A percentile compares a stretch with the other conserved stretches of the same genome.
Evolutionary conservation across 352 stramenopile genomes (phyloP).

Genomic region (Globisporangium mamillatum): DNA sequence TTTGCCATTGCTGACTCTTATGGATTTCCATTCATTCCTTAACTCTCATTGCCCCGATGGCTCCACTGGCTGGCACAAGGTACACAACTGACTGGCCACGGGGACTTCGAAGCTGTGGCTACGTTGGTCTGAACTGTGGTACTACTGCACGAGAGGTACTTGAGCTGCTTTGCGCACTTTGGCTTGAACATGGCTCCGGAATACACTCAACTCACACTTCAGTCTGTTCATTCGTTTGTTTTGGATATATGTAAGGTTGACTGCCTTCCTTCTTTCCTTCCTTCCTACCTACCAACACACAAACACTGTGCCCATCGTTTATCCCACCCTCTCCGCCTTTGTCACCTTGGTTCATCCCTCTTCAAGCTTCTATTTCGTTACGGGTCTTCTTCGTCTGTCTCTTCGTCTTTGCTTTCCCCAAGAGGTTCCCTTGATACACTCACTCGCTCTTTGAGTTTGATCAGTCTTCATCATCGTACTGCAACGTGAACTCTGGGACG

Average conservation of each 20-base stretch:
- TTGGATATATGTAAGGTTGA: neutral
- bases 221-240: neutral
- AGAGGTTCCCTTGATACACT: neutral
- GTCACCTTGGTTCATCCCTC: neutral
- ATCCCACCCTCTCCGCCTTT: neutral
- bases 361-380: neutral
- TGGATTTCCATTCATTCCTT: neutral
- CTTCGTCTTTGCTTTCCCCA: neutral
- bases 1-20: neutral
- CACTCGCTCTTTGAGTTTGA: neutral
- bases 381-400: neutral
- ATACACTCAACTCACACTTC: neutral
- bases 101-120: neutral
- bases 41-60: neutral
- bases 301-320: neutral
- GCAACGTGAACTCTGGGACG: constrained; percentile 65
- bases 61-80: neutral
- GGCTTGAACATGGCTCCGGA: neutral
- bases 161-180: neutral
- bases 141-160: neutral
- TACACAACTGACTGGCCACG: neutral
- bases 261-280: neutral
- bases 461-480: constrained; percentile 81
- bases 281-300: neutral
- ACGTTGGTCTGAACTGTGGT: neutral